A percentile compares a stretch with the other conserved stretches of the same genome.
phyloP scores from a whole-genome alignment of 768 basidiomycete species.

The Termitomyces sp. region DNA sequence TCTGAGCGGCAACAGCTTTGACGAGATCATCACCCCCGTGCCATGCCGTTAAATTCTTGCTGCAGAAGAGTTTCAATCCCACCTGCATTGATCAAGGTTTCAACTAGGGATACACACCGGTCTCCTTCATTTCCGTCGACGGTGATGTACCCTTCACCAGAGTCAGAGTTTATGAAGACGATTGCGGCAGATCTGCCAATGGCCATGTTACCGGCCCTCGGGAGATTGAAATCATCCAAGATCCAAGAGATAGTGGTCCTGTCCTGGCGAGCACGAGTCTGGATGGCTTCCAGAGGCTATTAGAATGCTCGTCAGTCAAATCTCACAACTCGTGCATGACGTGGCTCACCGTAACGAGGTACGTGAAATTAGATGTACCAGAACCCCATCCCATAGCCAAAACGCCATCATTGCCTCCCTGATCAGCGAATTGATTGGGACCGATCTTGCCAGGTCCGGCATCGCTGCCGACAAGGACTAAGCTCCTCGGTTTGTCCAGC shows the following conservation, averaged over 20 bases:
- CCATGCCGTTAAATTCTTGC: slow-evolving; percentile 75
- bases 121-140: slow-evolving; percentile 82
- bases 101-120: slow-evolving; percentile 34
- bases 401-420: slow-evolving; percentile 62
- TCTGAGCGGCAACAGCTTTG: slow-evolving; percentile 60
- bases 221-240: slow-evolving; percentile 67
- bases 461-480: slow-evolving; percentile 64
- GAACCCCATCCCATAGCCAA: slow-evolving; percentile 95
- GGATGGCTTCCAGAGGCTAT: slow-evolving; percentile 80
- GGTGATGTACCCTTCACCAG: slow-evolving; percentile 81
- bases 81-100: background rate
- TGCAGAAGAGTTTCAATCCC: slow-evolving; percentile 15
- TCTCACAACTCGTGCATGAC: background rate
- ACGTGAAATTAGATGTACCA: slow-evolving; percentile 77
- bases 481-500: slow-evolving; percentile 53
- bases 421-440: slow-evolving; percentile 69
- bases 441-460: slow-evolving; percentile 64
- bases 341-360: slow-evolving; percentile 65
- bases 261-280: slow-evolving; percentile 65
- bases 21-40: slow-evolving; percentile 71
- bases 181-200: slow-evolving; percentile 60
- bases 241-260: slow-evolving; percentile 66
- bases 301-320: background rate
- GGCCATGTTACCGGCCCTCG: slow-evolving; percentile 45
- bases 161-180: slow-evolving; percentile 82